Base-by-base conservation (phyloP, 257 asterid species). In the Plantago elongata region DNA sequence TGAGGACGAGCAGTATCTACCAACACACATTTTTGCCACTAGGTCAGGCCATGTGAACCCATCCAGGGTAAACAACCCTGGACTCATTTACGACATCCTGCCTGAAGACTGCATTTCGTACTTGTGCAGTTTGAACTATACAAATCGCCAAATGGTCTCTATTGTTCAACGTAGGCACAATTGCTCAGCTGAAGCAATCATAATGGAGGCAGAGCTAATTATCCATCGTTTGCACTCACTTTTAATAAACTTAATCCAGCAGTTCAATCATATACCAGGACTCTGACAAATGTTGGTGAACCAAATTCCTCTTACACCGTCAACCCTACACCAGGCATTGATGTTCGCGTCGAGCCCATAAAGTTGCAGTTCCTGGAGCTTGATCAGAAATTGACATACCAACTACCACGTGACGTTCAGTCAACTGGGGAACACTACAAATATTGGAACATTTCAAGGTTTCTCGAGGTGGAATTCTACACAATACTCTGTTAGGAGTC, bases 11-110 rank as follows among this genome's bases (percentile, higher is more conserved):
- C 56, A 7, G 3, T 59, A 16, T 12, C 27, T 8, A 6, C 62
- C 69, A 1, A 70, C 73, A 0, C 61, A 64, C 14, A 38, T 71
- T 14, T 70, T 64, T 9, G 67, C 75, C 16, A 64, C 71, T 0
- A 69, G 77, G 9, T 51, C 69, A 4, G 73, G 73, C 5, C 77
- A 72, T 46, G 72, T 72, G 34, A 72, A 72, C 45, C 65, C 69
- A 2, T 46, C 57, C 2, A 54, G 37, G 9, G 72, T 69, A 15
- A 72, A 27, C 27, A 67, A 72, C 57, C 77, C 77, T 9, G 73
- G 73, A 9, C 73, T 72, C 10, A 16, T 72, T 51, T 72, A 66
- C 1, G 69, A 72, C 57, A 55, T 56, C 5, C 49, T 56, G 12
- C 62, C 69, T 5, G 61, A 18, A 4, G 77, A 71, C 9, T 71